Evolutionary conservation across 352 stramenopile genomes (phyloP).

Genomic region (Phytophthora chlamydospora): DNA sequence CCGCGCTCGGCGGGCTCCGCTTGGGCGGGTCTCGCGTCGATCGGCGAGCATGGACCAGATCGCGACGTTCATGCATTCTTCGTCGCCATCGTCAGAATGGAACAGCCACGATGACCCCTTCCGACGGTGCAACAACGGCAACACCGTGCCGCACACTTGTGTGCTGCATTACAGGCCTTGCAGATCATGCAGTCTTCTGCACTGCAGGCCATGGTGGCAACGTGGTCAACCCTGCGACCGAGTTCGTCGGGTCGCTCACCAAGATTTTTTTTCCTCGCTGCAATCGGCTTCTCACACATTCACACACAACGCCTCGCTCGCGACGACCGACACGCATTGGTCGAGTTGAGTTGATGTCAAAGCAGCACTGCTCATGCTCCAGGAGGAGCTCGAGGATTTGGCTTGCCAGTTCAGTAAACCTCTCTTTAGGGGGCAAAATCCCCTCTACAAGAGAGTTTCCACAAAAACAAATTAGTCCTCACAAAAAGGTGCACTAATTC

Average conservation of each 20-base stretch:
- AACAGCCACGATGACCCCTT: background rate
- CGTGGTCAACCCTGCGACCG: background rate
- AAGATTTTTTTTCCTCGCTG: background rate
- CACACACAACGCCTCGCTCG: no score
- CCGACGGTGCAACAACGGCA: constrained; percentile 1
- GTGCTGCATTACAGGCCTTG: background rate
- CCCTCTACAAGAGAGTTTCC: constrained; percentile 21
- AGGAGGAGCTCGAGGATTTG: no score
- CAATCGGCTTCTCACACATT: background rate
- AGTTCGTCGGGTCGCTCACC: constrained; percentile 1
- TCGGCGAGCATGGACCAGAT: background rate
- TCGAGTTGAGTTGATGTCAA: constrained; percentile 2
- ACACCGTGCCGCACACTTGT: no score
- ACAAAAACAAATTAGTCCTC: background rate
- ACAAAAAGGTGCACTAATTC: no score
- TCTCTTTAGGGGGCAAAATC: constrained; percentile 18
- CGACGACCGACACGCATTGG: background rate
- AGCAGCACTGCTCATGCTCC: no score
- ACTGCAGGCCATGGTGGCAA: background rate
- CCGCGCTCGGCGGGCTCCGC: background rate
- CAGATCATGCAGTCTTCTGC: background rate
- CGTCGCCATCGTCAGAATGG: no score
- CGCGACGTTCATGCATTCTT: no score
- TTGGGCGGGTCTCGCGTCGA: no score
- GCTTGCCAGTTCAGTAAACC: background rate